Percentiles rank a stretch among this genome's conserved stretches.
Evolutionary conservation across 1,284 basidiomycete genomes (phyloP).

Genomic region (Irpex lacteus): DNA sequence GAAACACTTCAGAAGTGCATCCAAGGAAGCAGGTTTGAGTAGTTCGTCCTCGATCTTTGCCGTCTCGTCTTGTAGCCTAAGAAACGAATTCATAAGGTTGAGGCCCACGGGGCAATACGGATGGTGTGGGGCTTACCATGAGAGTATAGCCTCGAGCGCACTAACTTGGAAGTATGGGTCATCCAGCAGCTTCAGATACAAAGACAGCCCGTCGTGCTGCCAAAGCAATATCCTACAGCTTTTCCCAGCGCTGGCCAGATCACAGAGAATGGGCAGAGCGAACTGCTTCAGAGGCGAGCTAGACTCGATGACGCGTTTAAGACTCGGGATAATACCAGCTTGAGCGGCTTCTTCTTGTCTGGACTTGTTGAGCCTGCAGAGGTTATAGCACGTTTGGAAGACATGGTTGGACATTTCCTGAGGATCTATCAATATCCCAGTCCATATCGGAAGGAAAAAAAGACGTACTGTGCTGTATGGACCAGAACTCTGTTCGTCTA

Average conservation of each 20-base stretch:
- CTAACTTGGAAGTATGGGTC: constrained; percentile 97
- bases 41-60: constrained; percentile 90
- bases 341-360: constrained; percentile 96
- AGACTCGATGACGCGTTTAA: constrained; percentile 84
- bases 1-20: constrained; percentile 81
- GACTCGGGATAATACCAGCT: constrained; percentile 89
- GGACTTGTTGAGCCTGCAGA: constrained; percentile 91
- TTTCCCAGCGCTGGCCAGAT: constrained; percentile 91
- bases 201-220: constrained; percentile 80
- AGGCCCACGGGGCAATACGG: not conserved
- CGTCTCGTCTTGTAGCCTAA: constrained; percentile 92
- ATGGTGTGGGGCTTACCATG: constrained; percentile 59
- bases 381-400: constrained; percentile 93
- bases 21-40: constrained; percentile 65
- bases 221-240: constrained; percentile 83
- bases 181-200: constrained; percentile 84
- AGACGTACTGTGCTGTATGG: constrained; percentile 75
- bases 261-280: constrained; percentile 94
- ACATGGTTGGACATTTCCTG: constrained; percentile 94
- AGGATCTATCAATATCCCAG: too few relatives aligned
- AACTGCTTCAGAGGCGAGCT: constrained; percentile 95
- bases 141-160: constrained; percentile 86
- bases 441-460: not conserved
- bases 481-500: constrained; percentile 80
- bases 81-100: not conserved